Base-by-base conservation (phyloP, 768 basidiomycete species). In the Antrodiella citrinella region DNA sequence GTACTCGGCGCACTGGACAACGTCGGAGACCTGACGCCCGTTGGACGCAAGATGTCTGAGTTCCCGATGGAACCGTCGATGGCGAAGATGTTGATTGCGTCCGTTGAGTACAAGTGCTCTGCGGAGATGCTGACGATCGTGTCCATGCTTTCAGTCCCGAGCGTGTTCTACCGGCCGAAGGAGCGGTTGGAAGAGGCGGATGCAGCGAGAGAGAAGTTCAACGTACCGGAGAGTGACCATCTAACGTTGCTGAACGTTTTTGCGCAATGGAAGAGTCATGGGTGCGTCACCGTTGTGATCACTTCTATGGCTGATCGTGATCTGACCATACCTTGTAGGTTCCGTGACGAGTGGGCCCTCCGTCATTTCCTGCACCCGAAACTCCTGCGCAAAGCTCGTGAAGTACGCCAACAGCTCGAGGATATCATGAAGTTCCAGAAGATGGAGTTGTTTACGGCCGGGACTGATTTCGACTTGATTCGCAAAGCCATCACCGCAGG, bases 341-440 rank as follows among this genome's bases (percentile, higher is more conserved):
- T 78, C 67, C 84, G 91, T 19, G 96, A 99, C 61, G 88, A 92
- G 40, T 99, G 95, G 96, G 81, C 80, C 2, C 81, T 93, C 70
- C 81, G 89, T 41, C 96, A 99, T 65, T 99, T 98, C 72, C 65
- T 98, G 47, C 96, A 99, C 64, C 95, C 95, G 0, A 98, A 98
- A 65, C 75, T 97, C 38, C 76, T 99, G 26, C 76, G 95, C 39
- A 99, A 99, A 67, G 89, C 90, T 4, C 78, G 95, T 24, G 96
- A 99, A 71, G 96, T 99, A 30, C 82, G 96, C 24, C 80, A 78
- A 2, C 96, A 99, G 70, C 77, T 99, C 13, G 94, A 97, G 63
- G 96, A 99, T 62, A 98, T 99, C 66, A 97, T 97, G 93, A 95
- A 96, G 62, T 88, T 90, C 67, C 94, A 97, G 69, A 97, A 97